Base-by-base conservation (phyloP, 2,329 filamentous ascomycete genomes). In the Fusarium avenaceum region DNA sequence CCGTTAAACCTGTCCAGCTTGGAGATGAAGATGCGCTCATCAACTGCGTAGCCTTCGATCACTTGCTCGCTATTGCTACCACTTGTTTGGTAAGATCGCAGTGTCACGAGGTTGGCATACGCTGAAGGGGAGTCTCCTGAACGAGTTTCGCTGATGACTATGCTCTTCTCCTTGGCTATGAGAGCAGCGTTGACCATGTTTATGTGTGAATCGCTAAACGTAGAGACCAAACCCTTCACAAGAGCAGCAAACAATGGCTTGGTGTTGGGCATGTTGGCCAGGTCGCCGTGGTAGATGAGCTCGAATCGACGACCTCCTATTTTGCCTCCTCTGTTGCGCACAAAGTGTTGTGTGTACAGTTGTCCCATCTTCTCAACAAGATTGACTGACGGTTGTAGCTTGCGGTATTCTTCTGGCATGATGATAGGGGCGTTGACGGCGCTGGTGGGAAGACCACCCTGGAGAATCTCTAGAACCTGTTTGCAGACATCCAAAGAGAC, bases 381-480 rank as follows among this genome's bases (percentile, higher is more conserved):
- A 10, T 83, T 83, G 7, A 95, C 91, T 70, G 92, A 94, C 0
- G 92, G 92, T 72, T 92, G 90, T 6, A 95, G 82, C 63, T 90
- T 92, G 65, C 89, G 85, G 75, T 93, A 94, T 78, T 95, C 92
- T 66, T 94, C 92, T 0, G 92, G 91, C 17, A 94, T 82, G 65
- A 95, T 95, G 54, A 95, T 85, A 6, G 92, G 92, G 0, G 92
- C 92, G 68, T 96, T 95, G 74, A 95, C 92, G 7, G 92, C 92
- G 20, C 86, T 88, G 2, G 91, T 91, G 0, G 92, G 92, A 2
- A 94, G 83, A 1, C 90, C 90, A 4, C 92, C 92, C 0, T 84
- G 83, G 4, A 96, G 82, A 42, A 95, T 92, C 59, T 90, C 86
- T 0, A 92, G 84, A 14, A 94, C 91, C 78, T 96, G 92, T 33